Base-by-base conservation (phyloP, 1,284 basidiomycete species). In the Fomitiporia mediterranea region DNA sequence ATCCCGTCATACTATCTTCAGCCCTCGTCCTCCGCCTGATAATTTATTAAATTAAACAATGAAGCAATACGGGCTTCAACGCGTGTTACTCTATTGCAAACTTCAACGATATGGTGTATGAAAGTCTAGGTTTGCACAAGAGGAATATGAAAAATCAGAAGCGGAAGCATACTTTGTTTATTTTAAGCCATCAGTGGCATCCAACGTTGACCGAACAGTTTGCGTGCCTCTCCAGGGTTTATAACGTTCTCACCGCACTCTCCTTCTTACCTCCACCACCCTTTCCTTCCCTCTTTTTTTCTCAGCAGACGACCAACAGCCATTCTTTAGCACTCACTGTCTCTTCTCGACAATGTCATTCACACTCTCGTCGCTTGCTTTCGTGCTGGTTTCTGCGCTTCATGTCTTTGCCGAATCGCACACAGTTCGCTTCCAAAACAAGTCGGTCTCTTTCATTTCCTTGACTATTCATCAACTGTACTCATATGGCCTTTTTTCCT, bases 361-460 rank as follows among this genome's bases (percentile, higher is more conserved):
- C 62, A 67, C 68, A 44, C 59, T 71, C 63, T 50, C 68, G 63
- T 56, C 61, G 28, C 30, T 55, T 56, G 61, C 62, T 51, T 38
- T 70, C 55, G 61, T 49, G 4, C 15, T 69, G 50, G 56, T 66
- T 42, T 61, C 63, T 55, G 60, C 63, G 32, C 61, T 63, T 38
- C 57, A 61, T 17, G 70, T 65, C 40, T 62, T 60, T 11, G 70
- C 71, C 5, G 72, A 74, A 57, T 56, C 64, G 15, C 73, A 74
- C 60, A 74, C 67, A 40, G 63, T 74, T 50, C 60, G 63, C 13
- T 74, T 74, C 44, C 57, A 67, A 37, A 74, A 74, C 64, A 61
- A 67, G 72, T 74, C 48, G 51, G 68, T 66, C 8, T 13, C 34
- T 23, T 23, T 37, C 17, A 6, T 7, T 47, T 28, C 34, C 17